Percentiles rank a stretch among this genome's conserved stretches.
These are phyloP conservation scores for Wickerhamiella vanderwaltii DNA, from an alignment of 805 yeast genomes.

Conservation along the genomic window DNA sequence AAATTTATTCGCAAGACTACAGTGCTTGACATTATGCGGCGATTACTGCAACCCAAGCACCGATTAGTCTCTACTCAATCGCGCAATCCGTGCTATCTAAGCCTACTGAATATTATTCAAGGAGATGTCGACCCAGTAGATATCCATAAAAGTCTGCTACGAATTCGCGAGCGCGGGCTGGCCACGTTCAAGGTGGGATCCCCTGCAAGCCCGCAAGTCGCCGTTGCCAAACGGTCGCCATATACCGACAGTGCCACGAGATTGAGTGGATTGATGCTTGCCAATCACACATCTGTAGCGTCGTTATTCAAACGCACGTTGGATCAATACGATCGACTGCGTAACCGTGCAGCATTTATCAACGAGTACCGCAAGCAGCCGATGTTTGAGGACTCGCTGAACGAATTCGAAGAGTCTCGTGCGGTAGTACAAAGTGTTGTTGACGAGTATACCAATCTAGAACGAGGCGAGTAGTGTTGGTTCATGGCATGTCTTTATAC, in stretches of 20 bases:
- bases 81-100: slow-evolving; percentile 40
- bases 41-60: slow-evolving; percentile 64
- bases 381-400: slow-evolving; percentile 31
- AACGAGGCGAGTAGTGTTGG: too few species aligned
- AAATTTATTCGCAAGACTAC: slow-evolving; percentile 55
- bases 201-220: slow-evolving; percentile 64
- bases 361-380: slow-evolving; percentile 51
- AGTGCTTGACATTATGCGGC: slow-evolving; percentile 75
- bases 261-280: slow-evolving; percentile 69
- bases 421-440: slow-evolving; percentile 64
- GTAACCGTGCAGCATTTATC: slow-evolving; percentile 69
- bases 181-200: slow-evolving; percentile 79
- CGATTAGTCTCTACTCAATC: slow-evolving; percentile 49
- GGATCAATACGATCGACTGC: slow-evolving; percentile 67
- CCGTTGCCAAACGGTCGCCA: slow-evolving; percentile 63
- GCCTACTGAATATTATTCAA: slow-evolving; percentile 57
- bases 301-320: slow-evolving; percentile 54
- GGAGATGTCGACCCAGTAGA: slow-evolving; percentile 61
- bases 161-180: slow-evolving; percentile 31
- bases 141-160: slow-evolving; percentile 36
- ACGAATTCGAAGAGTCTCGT: slow-evolving; percentile 71
- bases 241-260: slow-evolving; percentile 36
- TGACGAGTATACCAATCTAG: slow-evolving; percentile 52
- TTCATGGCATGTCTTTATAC: too few species aligned
- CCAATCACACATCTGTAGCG: slow-evolving; percentile 69